A percentile compares a stretch with the other conserved stretches of the same genome.
Conservation (phyloP, 768 basidiomycete genomes). For the Suillus bovinus region DNA sequence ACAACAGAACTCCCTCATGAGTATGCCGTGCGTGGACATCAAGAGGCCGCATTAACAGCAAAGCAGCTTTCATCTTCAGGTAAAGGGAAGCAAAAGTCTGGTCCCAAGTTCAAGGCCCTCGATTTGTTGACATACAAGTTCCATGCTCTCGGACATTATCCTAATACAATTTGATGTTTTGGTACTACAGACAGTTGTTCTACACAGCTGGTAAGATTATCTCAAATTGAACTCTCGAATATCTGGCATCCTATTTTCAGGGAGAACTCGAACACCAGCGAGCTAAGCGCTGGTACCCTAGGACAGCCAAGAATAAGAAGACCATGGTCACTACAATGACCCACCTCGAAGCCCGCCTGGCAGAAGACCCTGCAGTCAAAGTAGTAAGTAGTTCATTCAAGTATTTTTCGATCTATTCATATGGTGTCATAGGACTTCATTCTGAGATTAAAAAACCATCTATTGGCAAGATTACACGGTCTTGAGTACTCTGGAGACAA, state of each 20-base stretch:
- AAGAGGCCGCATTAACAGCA: slow-evolving; percentile 5
- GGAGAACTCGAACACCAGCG: slow-evolving; percentile 40
- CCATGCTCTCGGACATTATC: slow-evolving; percentile 17
- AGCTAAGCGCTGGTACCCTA: slow-evolving; percentile 36
- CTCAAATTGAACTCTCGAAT: background rate
- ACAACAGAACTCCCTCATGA: too few relatives aligned
- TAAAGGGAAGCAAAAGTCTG: background rate
- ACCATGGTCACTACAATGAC: slow-evolving; percentile 12
- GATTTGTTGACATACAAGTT: slow-evolving; percentile 18
- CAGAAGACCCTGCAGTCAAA: too few relatives aligned
- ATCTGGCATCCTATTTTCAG: slow-evolving; percentile 21
- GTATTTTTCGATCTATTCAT: too few relatives aligned
- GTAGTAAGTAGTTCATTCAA: too few relatives aligned
- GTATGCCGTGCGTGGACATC: slow-evolving; percentile 26
- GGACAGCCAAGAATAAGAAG: slow-evolving; percentile 35
- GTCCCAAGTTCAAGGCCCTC: slow-evolving; percentile 12
- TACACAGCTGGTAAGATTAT: slow-evolving; percentile 31
- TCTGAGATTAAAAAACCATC: too few relatives aligned
- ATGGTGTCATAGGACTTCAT: too few relatives aligned
- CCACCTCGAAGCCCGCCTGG: too few relatives aligned
- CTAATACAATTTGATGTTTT: too few relatives aligned
- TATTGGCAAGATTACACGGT: too few relatives aligned
- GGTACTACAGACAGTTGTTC: slow-evolving; percentile 40
- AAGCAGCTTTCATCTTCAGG: slow-evolving; percentile 1
- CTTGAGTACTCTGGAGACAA: too few relatives aligned